These are phyloP conservation scores for Hevea brasiliensis DNA, from an alignment of 345 rosid species.

Conservation along the genomic window DNA sequence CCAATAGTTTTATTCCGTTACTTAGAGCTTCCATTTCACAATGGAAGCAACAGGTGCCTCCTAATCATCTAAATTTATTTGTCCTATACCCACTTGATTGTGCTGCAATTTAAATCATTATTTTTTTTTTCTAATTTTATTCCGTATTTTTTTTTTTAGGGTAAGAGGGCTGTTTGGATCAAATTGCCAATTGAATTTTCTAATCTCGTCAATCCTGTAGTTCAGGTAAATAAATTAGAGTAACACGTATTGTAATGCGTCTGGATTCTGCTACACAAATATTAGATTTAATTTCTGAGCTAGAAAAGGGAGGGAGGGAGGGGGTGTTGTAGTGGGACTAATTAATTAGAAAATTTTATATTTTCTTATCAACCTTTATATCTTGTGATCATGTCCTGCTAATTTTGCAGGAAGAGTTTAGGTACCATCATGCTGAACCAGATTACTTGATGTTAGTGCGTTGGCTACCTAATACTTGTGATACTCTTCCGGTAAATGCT, in stretches of 20 bases:
- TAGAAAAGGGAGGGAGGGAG: too few species aligned
- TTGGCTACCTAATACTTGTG: constrained; percentile 50
- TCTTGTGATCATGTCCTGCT: not conserved
- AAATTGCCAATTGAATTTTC: constrained; percentile 50
- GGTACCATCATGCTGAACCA: constrained; percentile 68
- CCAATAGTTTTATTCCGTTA: constrained; percentile 35
- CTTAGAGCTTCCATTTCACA: constrained; percentile 52
- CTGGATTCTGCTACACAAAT: not conserved
- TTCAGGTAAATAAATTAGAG: constrained; percentile 33
- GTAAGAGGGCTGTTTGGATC: constrained; percentile 74
- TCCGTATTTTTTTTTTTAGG: constrained; percentile 35
- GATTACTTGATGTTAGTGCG: constrained; percentile 72
- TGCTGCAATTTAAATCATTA: not conserved
- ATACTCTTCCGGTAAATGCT: constrained; percentile 65
- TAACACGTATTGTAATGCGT: not conserved
- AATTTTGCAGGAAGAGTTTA: constrained; percentile 59
- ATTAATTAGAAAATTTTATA: not conserved
- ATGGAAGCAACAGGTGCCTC: constrained; percentile 56
- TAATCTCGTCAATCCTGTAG: constrained; percentile 50
- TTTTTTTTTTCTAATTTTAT: too few species aligned
- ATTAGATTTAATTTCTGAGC: not conserved
- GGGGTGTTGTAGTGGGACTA: not conserved
- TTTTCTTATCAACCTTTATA: not conserved
- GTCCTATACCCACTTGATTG: not conserved
- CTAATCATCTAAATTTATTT: not conserved